phyloP scores from a whole-genome alignment of 164 flowering plant genomes.

The Vitis amurensis region DNA sequence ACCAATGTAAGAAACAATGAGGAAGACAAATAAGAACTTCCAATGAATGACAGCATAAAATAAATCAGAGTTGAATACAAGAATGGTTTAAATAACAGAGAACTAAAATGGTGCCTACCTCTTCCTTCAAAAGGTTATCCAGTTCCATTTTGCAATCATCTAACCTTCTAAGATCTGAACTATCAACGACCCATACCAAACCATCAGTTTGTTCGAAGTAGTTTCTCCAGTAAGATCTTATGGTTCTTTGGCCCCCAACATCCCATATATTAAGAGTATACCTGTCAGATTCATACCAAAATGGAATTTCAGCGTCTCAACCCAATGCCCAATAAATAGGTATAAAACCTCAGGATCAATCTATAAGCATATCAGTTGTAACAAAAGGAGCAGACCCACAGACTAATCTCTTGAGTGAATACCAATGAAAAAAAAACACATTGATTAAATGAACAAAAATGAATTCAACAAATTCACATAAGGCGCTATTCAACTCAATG shows the following conservation, averaged over 20 bases:
- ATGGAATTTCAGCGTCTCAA: background rate
- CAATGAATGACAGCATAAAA: background rate
- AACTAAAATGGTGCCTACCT: constrained; percentile 42
- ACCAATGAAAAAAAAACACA: too few relatives aligned
- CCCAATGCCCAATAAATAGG: background rate
- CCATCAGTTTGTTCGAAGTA: constrained; percentile 99
- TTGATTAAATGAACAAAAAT: too few relatives aligned
- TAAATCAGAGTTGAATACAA: background rate
- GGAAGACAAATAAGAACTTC: too few relatives aligned
- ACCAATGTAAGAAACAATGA: background rate
- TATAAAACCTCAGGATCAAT: background rate
- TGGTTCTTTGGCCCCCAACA: constrained; percentile 95
- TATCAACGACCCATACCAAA: constrained; percentile 97
- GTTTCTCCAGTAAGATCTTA: constrained; percentile 98
- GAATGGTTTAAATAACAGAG: background rate
- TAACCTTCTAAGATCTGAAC: constrained; percentile 91
- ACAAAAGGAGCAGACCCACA: too few relatives aligned
- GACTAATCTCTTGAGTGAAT: too few relatives aligned
- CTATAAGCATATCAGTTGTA: too few relatives aligned
- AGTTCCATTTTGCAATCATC: constrained; percentile 93
- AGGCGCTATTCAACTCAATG: too few relatives aligned
- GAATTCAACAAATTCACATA: too few relatives aligned
- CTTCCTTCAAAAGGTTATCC: constrained; percentile 95
- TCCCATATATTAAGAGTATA: constrained; percentile 96
- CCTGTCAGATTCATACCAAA: constrained; percentile 38